phyloP scores from a whole-genome alignment of 2,329 filamentous ascomycete species.

The Lasiodiplodia citricola region DNA sequence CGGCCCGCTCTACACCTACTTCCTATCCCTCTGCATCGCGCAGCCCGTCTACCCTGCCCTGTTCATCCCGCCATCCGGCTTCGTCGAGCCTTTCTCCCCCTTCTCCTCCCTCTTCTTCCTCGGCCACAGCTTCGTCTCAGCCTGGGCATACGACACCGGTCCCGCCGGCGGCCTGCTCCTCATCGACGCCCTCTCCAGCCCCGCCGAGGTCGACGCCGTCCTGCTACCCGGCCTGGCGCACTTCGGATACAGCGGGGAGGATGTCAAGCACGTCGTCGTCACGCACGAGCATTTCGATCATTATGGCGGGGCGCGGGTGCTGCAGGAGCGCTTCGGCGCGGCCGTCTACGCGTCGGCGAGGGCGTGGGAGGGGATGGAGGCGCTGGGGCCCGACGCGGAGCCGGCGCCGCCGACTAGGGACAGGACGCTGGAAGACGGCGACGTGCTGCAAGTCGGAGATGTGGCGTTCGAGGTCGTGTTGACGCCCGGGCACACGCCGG shows the following conservation, averaged over 20 bases:
- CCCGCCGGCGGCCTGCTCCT: neutral
- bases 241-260: neutral
- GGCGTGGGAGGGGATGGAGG: neutral
- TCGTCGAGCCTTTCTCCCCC: neutral
- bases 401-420: neutral
- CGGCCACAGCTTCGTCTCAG: conserved; percentile 28
- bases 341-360: neutral
- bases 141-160: conserved; percentile 30
- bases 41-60: neutral
- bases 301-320: neutral
- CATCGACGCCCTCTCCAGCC: neutral
- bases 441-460: neutral
- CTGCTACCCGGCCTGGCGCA: neutral
- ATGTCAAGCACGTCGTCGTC: neutral
- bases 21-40: neutral
- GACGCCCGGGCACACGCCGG: neutral
- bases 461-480: neutral
- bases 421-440: neutral
- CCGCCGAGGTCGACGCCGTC: neutral
- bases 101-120: conserved; percentile 30
- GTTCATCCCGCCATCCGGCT: neutral
- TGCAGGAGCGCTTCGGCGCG: neutral
- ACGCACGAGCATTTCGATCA: neutral
- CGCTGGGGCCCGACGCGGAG: neutral
- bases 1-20: neutral